Conservation (phyloP, 2,329 filamentous ascomycete species). For the Zopfia rhizophila region DNA sequence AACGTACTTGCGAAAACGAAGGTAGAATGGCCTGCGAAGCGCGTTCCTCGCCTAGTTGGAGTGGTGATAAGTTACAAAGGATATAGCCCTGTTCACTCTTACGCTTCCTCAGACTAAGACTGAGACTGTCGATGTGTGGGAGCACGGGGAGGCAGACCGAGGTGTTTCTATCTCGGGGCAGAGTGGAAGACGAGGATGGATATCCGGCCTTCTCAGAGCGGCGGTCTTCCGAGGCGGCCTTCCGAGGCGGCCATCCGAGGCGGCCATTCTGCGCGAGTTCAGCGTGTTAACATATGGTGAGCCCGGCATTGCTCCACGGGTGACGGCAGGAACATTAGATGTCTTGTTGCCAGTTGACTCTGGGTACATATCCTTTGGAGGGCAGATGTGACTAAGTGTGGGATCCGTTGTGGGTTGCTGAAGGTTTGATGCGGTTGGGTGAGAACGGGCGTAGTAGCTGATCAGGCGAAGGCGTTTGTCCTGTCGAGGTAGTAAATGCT, state of each 20-base stretch:
- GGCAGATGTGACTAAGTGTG: conserved; percentile 80
- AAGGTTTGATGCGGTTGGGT: conserved; percentile 76
- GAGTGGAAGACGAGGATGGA: conserved; percentile 1
- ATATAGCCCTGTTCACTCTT: conserved; percentile 35
- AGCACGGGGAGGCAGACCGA: conserved; percentile 1
- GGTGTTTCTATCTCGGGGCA: not conserved
- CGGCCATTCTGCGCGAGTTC: conserved; percentile 42
- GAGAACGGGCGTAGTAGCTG: conserved; percentile 91
- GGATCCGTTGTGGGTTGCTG: conserved; percentile 85
- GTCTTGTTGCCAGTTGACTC: conserved; percentile 92
- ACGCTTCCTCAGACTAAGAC: not conserved
- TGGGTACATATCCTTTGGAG: conserved; percentile 94
- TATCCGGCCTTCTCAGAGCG: conserved; percentile 25
- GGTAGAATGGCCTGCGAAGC: conserved; percentile 36
- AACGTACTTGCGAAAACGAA: conserved; percentile 43
- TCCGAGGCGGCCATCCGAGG: conserved; percentile 23
- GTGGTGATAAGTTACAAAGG: conserved; percentile 43
- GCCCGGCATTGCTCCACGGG: conserved; percentile 74
- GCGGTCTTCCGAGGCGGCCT: no score
- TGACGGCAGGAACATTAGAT: conserved; percentile 81
- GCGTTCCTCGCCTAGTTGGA: conserved; percentile 44
- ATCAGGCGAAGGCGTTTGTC: conserved; percentile 96
- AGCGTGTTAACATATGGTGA: conserved; percentile 61
- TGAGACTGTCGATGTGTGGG: conserved; percentile 8
- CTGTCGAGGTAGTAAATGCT: conserved; percentile 88